These are phyloP conservation scores for Mrakia blollopis DNA, from an alignment of 768 basidiomycete genomes.

Conservation along the genomic window DNA sequence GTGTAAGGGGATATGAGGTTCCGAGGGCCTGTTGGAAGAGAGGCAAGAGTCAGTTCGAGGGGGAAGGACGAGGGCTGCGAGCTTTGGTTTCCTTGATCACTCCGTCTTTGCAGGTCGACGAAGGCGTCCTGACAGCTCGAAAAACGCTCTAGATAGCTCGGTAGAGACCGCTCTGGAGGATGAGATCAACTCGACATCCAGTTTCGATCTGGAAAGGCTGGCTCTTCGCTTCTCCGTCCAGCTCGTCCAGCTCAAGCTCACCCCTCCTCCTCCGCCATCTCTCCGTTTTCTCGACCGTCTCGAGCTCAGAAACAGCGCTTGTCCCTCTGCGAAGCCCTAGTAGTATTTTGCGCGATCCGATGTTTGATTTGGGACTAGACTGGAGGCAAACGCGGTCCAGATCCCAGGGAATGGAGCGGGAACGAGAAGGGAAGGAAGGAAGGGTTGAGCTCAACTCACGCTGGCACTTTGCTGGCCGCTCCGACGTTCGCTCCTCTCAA, in stretches of 20 bases:
- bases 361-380: too few species aligned
- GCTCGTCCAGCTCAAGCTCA: neutral
- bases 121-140: too few species aligned
- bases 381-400: too few species aligned
- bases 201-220: too few species aligned
- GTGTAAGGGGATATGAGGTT: conserved; percentile 57
- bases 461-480: conserved; percentile 64
- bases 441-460: conserved; percentile 50
- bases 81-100: too few species aligned
- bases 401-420: neutral
- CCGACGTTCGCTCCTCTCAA: conserved; percentile 82
- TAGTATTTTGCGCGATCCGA: too few species aligned
- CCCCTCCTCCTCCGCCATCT: neutral
- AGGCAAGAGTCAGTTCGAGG: neutral
- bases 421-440: neutral
- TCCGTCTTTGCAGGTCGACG: too few species aligned
- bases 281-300: neutral
- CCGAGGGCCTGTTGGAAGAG: conserved; percentile 53
- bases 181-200: too few species aligned
- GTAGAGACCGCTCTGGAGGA: too few species aligned
- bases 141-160: too few species aligned
- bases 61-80: neutral
- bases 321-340: too few species aligned
- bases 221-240: too few species aligned
- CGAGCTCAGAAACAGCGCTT: neutral